Conservation (phyloP, 495 filamentous ascomycete genomes). For the Rhypophila decipiens region DNA sequence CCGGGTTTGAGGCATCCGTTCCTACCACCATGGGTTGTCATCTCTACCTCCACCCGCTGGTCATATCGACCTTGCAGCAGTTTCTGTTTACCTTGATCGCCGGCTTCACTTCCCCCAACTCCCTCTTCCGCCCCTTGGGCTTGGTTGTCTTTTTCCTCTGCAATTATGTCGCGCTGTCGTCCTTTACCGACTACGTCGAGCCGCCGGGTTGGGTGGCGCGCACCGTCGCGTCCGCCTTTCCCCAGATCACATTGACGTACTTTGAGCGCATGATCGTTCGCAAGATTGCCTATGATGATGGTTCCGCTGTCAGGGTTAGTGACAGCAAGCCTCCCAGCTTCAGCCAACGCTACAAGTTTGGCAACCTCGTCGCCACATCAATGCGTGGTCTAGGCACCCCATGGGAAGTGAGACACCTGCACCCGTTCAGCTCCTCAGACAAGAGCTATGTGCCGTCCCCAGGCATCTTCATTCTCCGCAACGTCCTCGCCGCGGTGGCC, state of each 20-base stretch:
- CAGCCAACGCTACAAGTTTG: neutral
- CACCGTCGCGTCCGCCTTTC: neutral
- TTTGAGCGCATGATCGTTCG: neutral
- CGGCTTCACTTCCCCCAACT: neutral
- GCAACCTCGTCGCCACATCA: neutral
- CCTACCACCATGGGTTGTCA: neutral
- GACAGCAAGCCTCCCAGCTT: neutral
- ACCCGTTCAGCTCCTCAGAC: neutral
- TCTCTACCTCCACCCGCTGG: neutral
- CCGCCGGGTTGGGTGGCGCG: neutral
- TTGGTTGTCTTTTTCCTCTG: neutral
- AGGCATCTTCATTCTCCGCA: neutral
- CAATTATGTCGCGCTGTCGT: neutral
- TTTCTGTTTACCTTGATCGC: neutral
- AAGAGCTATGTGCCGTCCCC: neutral
- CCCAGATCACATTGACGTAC: neutral
- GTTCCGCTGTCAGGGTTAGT: neutral
- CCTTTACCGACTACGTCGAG: neutral
- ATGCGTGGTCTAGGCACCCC: neutral
- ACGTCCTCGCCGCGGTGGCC: neutral
- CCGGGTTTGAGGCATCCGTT: neutral
- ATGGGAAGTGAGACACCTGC: neutral
- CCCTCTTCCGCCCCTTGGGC: neutral
- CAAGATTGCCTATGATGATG: neutral
- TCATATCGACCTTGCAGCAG: neutral